Evolutionary conservation across 805 yeast genomes (phyloP).

Genomic region (Yamadazyma tumulicola): DNA sequence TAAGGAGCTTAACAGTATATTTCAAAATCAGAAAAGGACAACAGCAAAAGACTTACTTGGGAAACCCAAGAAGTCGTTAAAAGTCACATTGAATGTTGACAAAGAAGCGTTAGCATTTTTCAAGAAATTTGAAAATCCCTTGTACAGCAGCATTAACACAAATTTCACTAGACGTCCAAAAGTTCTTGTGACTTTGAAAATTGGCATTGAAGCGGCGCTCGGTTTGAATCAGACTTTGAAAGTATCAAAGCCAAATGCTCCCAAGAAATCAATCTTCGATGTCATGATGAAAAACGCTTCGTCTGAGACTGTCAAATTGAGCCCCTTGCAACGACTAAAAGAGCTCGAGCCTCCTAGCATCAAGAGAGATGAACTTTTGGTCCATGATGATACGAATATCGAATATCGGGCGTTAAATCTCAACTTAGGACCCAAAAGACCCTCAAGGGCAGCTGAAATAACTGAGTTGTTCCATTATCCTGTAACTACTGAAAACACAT

Average conservation of each 20-base stretch:
- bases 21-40: conserved; percentile 17
- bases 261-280: conserved; percentile 25
- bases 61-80: conserved; percentile 6
- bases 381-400: conserved; percentile 15
- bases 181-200: conserved; percentile 5
- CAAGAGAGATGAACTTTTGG: conserved; percentile 28
- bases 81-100: conserved; percentile 23
- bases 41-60: conserved; percentile 41
- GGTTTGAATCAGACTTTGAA: conserved; percentile 1
- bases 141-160: conserved; percentile 23
- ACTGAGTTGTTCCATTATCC: background rate
- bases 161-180: conserved; percentile 4
- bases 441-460: no score
- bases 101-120: conserved; percentile 23
- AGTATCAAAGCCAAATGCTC: conserved; percentile 2
- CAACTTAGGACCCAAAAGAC: background rate
- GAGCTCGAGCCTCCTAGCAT: conserved; percentile 31
- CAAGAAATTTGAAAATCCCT: conserved; percentile 25
- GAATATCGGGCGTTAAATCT: background rate
- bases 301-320: conserved; percentile 21
- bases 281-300: conserved; percentile 38
- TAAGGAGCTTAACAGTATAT: conserved; percentile 10
- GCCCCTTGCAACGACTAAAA: conserved; percentile 29
- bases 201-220: conserved; percentile 4
- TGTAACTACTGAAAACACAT: background rate